Base-by-base conservation (phyloP, 306 rosid genomes). In the Argentina anserina region DNA sequence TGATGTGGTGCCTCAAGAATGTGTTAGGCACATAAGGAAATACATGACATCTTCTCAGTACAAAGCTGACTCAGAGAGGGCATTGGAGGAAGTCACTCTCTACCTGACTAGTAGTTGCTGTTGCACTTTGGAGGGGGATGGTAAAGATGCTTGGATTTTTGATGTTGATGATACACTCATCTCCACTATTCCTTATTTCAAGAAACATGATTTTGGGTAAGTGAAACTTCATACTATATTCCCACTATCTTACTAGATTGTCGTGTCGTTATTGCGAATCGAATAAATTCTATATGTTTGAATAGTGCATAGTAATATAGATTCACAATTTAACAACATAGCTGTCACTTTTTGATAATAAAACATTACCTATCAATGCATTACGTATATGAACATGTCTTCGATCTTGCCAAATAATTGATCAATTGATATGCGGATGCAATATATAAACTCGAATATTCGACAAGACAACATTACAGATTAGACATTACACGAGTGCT, bases 101-200 rank as follows among this genome's bases (percentile, higher is more conserved):
- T 82, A 73, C 37, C 65, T 84, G 1, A 78, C 72, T 52, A 53
- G 73, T 1, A 78, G 81, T 60, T 84, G 69, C 9, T 78, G 79
- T 55, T 84, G 91, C 86, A 77, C 72, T 72, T 67, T 82, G 61
- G 65, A 81, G 74, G 90, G 84, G 67, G 92, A 86, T 65, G 94
- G 87, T 60, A 82, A 76, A 79, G 90, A 92, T 80, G 89, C 94
- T 21, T 88, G 92, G 87, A 78, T 85, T 73, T 89, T 91, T 85
- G 81, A 89, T 40, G 82, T 88, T 86, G 92, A 89, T 64, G 89
- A 87, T 34, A 86, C 93, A 31, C 88, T 87, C 76, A 68, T 92
- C 81, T 90, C 94, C 85, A 90, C 93, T 42, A 77, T 90, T 34
- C 87, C 90, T 71, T 87, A 85, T 81, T 87, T 25, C 73, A 86